A percentile compares a stretch with the other conserved stretches of the same genome.
Conservation (phyloP, 2,329 filamentous ascomycete species). For the Pestalotiopsis sp. region DNA sequence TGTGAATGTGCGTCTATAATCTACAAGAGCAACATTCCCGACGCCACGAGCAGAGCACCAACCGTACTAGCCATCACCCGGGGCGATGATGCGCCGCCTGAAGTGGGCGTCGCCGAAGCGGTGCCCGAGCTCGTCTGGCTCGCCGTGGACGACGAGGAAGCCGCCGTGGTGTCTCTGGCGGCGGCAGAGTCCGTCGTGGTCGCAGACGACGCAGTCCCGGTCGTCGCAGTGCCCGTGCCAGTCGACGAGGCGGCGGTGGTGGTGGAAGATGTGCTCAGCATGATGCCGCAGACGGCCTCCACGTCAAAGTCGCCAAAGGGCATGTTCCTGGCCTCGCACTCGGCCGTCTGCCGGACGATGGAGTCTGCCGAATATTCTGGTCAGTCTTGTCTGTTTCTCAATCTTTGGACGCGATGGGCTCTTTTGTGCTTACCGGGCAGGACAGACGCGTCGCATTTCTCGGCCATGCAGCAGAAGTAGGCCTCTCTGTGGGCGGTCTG, state of each 20-base stretch:
- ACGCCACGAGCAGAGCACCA: no score
- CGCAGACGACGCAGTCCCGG: neutral
- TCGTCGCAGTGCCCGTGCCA: neutral
- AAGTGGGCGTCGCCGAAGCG: no score
- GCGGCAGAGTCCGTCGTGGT: neutral
- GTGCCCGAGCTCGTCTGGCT: neutral
- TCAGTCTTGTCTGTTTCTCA: no score
- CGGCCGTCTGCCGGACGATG: neutral
- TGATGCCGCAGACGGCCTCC: neutral
- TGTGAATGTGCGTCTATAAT: no score
- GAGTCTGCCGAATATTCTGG: neutral
- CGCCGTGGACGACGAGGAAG: neutral
- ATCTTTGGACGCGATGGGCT: no score
- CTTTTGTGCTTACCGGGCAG: neutral
- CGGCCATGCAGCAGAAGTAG: conserved; percentile 2
- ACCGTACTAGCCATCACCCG: no score
- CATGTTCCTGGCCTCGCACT: neutral
- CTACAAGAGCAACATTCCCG: no score
- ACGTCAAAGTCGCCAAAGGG: neutral
- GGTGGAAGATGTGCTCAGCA: neutral
- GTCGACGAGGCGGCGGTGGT: neutral
- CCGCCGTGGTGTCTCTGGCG: neutral
- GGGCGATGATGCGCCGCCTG: no score
- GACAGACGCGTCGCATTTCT: neutral
- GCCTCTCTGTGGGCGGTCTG: neutral